Base-by-base conservation (phyloP, 768 basidiomycete genomes). In the Tulasnella sp. region DNA sequence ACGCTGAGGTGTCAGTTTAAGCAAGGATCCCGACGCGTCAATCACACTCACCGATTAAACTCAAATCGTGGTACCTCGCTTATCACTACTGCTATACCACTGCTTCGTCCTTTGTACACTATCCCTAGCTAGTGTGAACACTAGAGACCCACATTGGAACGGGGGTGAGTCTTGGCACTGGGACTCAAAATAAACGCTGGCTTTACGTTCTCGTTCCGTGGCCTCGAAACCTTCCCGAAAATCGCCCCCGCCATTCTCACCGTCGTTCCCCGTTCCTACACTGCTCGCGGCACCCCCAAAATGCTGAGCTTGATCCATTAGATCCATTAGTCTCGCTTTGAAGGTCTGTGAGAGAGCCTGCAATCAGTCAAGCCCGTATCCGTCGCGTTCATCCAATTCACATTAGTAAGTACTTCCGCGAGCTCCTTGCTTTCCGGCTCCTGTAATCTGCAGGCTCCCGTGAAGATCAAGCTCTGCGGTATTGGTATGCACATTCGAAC, bases 211-310 rank as follows among this genome's bases (percentile, higher is more conserved):
- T 64, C 94, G 79, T 69, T 97, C 93, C 13, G 88, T 89, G n/a
- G 80, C 82, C 58, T 97, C 93, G 61, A 97, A 78, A 1, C 93
- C 94, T 70, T 95, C 93, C 64, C 90, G 76, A 67, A 97, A 97
- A 11, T 79, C 73, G 64, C 86, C 84, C 4, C 88, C 81, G 1
- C 73, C 68, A 63, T 85, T 83, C 13, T 77, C 80, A 5, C 78
- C 73, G 2, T 78, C 77, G 10, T 77, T 76, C 19, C 55, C 24
- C 44, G 79, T 77, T 26, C 83, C 86, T 17, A 86, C 70, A 0
- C 51, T 61, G 2, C 23, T 45, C 21, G 61, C 34, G 24, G 56
- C 56, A 58, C 81, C 77, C 34, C 84, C 88, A 71, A 92, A 92
- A 67, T 93, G 88, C 65, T 91, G 89, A 1, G 90, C 88, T 71